Percentiles rank a stretch among this genome's conserved stretches.
These are phyloP conservation scores for Quercus cerris DNA, from an alignment of 306 rosid species.

Conservation along the genomic window DNA sequence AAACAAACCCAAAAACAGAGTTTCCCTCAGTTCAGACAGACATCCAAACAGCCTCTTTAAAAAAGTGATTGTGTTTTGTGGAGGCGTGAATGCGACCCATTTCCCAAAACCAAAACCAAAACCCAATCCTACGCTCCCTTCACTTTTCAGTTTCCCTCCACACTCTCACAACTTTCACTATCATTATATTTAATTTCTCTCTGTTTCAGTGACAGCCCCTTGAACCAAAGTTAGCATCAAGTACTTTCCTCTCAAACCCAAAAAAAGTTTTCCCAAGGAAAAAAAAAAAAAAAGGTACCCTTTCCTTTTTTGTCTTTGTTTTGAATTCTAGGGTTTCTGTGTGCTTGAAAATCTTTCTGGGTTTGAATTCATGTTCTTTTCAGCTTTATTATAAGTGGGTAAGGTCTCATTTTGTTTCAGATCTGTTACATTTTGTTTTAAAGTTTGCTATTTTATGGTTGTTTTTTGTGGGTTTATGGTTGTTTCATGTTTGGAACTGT, in stretches of 20 bases:
- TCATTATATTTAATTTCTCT: background rate
- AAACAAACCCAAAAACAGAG: too few species aligned
- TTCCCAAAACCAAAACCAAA: background rate
- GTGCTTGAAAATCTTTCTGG: background rate
- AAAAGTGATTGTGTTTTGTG: too few species aligned
- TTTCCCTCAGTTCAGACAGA: too few species aligned
- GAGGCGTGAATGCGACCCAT: background rate
- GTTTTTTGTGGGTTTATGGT: background rate
- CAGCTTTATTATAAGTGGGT: background rate
- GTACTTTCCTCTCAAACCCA: background rate
- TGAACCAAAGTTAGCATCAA: background rate
- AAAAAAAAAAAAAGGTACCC: constrained; percentile 17
- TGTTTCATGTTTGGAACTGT: constrained; percentile 9
- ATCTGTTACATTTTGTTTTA: constrained; percentile 27
- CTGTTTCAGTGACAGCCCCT: constrained; percentile 5
- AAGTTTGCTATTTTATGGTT: background rate
- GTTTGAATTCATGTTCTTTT: background rate
- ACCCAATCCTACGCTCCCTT: background rate
- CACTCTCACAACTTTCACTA: constrained; percentile 1
- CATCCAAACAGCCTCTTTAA: background rate
- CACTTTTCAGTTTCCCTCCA: constrained; percentile 53
- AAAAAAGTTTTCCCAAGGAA: background rate
- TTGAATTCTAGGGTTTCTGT: constrained; percentile 21
- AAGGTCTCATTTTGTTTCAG: constrained; percentile 24
- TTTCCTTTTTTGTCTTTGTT: constrained; percentile 19